Conservation (phyloP, 2,329 filamentous ascomycete species). For the Alternaria longipes region DNA sequence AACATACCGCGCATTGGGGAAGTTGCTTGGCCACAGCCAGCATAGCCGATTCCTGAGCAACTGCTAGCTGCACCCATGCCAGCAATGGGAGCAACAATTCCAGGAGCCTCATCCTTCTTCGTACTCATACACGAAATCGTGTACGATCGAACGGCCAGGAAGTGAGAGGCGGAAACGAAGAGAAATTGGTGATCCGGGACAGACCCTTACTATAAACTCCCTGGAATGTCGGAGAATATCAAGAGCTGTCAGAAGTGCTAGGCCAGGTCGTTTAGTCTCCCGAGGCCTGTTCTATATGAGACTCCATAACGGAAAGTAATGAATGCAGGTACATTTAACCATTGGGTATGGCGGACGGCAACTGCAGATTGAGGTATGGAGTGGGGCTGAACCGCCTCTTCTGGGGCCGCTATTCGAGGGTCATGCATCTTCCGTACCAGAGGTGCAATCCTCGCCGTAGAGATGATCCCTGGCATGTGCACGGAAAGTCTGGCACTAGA, state of each 20-base stretch:
- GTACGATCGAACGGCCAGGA: not conserved
- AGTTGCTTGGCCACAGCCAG: constrained; percentile 21
- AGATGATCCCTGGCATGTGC: constrained; percentile 11
- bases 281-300: constrained; percentile 12
- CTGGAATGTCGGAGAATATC: constrained; percentile 7
- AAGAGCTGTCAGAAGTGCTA: constrained; percentile 10
- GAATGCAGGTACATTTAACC: constrained; percentile 7
- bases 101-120: constrained; percentile 26
- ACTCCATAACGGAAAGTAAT: constrained; percentile 11
- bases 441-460: constrained; percentile 7
- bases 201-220: constrained; percentile 3
- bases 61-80: constrained; percentile 23
- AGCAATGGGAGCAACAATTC: constrained; percentile 28
- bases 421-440: constrained; percentile 11
- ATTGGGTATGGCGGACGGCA: constrained; percentile 10
- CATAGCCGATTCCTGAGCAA: constrained; percentile 25
- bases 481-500: constrained; percentile 14
- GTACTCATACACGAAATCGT: constrained; percentile 5
- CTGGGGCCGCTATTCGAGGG: constrained; percentile 11
- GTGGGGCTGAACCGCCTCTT: constrained; percentile 11
- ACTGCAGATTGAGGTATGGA: constrained; percentile 6
- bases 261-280: constrained; percentile 4
- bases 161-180: not conserved
- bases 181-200: constrained; percentile 6
- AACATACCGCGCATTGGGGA: constrained; percentile 34